Evolutionary conservation across 139 green algal genomes (phyloP), one percentile per base, ranked within the genome.

Genomic region (Nannochloris sp.): DNA sequence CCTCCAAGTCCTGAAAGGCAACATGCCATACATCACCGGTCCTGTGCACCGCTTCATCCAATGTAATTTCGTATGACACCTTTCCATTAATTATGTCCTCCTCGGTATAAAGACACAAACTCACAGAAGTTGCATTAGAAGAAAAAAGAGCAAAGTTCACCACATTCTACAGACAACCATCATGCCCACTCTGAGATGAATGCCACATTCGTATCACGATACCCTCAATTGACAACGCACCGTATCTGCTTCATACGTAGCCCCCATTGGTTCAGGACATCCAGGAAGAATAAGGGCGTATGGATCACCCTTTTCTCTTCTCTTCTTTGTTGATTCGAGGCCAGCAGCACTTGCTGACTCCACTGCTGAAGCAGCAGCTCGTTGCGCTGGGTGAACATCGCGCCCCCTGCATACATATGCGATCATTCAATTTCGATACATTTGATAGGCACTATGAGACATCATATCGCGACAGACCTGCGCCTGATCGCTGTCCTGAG

Each of bases 1-100:
- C 19, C 16, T 82, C 59, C 1, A 95, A 58, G 3, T 73, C 49
- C 1, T 83, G 80, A 61, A 98, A 68, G 23, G 70, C 63, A 16
- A 95, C 74, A 75, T 98, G 92, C 85, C 91, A 97, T 5, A 91
- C 72, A 49, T 85, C 63, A 0, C 84, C 87, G 5, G 85, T 91
- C 21, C 76, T 70, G 78, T 98, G 96, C 31, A 60, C 49, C 0
- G 57, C 40, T 4, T 80, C 75, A 62, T 89, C 65, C 4, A 98
- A 75, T 14, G 60, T 25, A 2, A 97, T 68, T 67, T 95, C 85
- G 18, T 77, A 31, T 2, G 81, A 86, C 2, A 71, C 24, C 10
- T 66, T 67, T 21, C 85, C 87, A 6, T 61, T 69, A 0, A 70
- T 49, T 55, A 96, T 70, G 68, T 96, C 87, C 2, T 60, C 58